Base-by-base conservation (phyloP, 2,329 filamentous ascomycete species). In the Chaetomium olivaceum region DNA sequence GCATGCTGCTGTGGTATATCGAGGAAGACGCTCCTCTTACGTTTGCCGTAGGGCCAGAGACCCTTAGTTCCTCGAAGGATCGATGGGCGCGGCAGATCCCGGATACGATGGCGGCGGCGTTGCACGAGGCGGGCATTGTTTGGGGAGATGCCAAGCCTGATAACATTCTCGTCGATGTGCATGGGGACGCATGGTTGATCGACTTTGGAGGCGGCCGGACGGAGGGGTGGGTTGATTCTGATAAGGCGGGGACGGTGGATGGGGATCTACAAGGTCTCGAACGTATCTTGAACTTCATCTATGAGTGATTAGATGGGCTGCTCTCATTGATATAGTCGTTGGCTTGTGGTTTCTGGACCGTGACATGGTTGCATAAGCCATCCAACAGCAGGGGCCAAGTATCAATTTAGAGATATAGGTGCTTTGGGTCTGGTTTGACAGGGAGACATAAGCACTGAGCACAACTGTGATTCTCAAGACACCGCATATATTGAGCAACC, bases 161-260 rank as follows among this genome's bases (percentile, higher is more conserved):
- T 14, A 76, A 77, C 57, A 63, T 75, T n/a, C 64, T 77, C 14
- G 72, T 77, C 23, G 73, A 75, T 39, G 50, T 58, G 19, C 58
- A 72, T 14, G 70, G 73, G 7, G 67, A 77, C 58, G 71, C 73
- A 0, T 76, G 74, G 72, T 59, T 76, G 1, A 70, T 71, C 19
- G 73, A 76, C 58, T 77, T 77, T 65, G 74, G 72, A 2, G 74
- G 74, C 21, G 67, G 73, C 31, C 74, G 73, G 29, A 76, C 74
- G 0, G 54, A 62, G n/a, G 74, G 74, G 19, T 76, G 74, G 72
- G 71, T 76, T 31, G 63, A 61, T 54, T 21, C 52, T 11, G 52
- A 8, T 6, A 58, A 52, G 63, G 52, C 16, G 52, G 63, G 43
- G 19, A 61, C 51, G 14, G 54, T 58, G 29, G 43, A 52, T 5